Percentiles rank a stretch among this genome's conserved stretches.
Evolutionary conservation across 179 eudicot genomes (phyloP).

Genomic region (Gypsophila paniculata): DNA sequence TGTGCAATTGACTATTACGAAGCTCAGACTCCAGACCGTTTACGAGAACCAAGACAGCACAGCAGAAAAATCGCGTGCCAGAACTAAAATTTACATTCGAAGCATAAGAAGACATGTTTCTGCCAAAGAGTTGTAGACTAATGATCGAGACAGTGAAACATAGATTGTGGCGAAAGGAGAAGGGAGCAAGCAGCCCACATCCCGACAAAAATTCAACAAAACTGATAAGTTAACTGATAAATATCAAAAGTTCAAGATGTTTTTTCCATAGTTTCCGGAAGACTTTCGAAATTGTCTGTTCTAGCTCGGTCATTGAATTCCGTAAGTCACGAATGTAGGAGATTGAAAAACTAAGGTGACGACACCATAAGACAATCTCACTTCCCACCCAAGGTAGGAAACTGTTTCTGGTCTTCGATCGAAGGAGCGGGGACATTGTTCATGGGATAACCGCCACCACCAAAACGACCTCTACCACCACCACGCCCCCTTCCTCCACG

Average conservation of each 20-base stretch:
- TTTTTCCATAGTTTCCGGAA: too few relatives aligned
- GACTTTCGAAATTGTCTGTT: neutral
- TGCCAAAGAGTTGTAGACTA: too few relatives aligned
- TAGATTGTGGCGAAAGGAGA: too few relatives aligned
- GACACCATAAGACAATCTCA: slow-evolving; percentile 34
- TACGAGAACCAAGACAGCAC: too few relatives aligned
- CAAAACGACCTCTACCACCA: slow-evolving; percentile 59
- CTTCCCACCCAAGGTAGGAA: slow-evolving; percentile 79
- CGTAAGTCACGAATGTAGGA: neutral
- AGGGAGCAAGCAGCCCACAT: too few relatives aligned
- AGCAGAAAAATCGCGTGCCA: too few relatives aligned
- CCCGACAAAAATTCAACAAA: too few relatives aligned
- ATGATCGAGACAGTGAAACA: too few relatives aligned
- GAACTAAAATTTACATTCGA: too few relatives aligned
- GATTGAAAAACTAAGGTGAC: neutral
- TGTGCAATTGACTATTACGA: too few relatives aligned
- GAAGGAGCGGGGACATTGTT: slow-evolving; percentile 52
- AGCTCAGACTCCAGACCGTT: too few relatives aligned
- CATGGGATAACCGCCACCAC: slow-evolving; percentile 42
- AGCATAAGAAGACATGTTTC: too few relatives aligned
- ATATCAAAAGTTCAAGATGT: neutral
- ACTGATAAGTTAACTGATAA: slow-evolving; percentile 15
- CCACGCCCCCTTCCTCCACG: slow-evolving; percentile 63
- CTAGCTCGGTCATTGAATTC: neutral
- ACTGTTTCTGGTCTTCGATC: slow-evolving; percentile 74